These are phyloP conservation scores for Heracleum sosnowskyi DNA, from an alignment of 129 eudicot genomes.

Conservation along the genomic window DNA sequence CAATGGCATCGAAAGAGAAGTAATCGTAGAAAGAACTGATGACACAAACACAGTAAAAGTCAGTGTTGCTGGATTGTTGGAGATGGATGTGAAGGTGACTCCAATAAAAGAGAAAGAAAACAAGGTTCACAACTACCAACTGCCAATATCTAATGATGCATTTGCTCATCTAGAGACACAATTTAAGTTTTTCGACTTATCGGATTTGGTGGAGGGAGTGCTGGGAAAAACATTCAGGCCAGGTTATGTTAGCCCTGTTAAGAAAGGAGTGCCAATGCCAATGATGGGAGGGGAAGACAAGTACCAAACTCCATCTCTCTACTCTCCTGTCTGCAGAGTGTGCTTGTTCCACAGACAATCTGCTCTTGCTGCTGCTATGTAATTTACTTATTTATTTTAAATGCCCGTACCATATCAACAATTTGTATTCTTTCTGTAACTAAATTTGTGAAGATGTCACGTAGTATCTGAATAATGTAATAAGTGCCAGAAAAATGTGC, in stretches of 20 bases:
- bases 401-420: too few relatives aligned
- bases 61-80: slow-evolving; percentile 13
- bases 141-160: slow-evolving; percentile 6
- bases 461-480: too few relatives aligned
- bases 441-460: too few relatives aligned
- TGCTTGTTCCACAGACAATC: slow-evolving; percentile 30
- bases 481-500: too few relatives aligned
- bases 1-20: slow-evolving; percentile 1
- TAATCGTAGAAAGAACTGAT: slow-evolving; percentile 21
- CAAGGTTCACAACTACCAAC: slow-evolving; percentile 5
- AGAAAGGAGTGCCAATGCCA: slow-evolving; percentile 48
- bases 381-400: too few relatives aligned
- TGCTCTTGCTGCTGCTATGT: neutral
- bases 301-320: slow-evolving; percentile 37
- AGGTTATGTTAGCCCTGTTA: slow-evolving; percentile 29
- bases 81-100: slow-evolving; percentile 16
- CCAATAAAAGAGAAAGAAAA: neutral
- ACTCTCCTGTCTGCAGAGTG: slow-evolving; percentile 34
- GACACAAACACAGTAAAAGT: slow-evolving; percentile 23
- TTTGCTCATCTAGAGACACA: slow-evolving; percentile 33
- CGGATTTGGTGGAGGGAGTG: slow-evolving; percentile 17
- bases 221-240: slow-evolving; percentile 29
- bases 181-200: neutral
- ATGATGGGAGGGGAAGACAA: slow-evolving; percentile 59
- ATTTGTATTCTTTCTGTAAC: too few relatives aligned